Base-by-base conservation (phyloP, 1,284 basidiomycete species). In the Trichosporon faecale region DNA sequence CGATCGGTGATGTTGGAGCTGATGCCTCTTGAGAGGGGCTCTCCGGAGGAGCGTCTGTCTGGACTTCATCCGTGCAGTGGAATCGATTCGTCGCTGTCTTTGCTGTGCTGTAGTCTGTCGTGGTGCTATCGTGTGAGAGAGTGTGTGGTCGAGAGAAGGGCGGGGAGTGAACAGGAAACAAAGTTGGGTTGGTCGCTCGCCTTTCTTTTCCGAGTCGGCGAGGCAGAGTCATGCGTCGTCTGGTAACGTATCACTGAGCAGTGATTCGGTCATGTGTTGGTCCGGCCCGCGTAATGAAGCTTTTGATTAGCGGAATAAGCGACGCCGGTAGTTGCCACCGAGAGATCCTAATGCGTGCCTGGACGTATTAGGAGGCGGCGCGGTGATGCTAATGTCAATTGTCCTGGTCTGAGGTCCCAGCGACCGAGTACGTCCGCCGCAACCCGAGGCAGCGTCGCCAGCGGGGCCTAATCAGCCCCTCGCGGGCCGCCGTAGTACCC, bases 61-160 rank as follows among this genome's bases (percentile, higher is more conserved):
- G 9, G 64, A 29, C 37, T 44, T 66, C 29, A 66, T 27, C 70
- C 66, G 25, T 68, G 68, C 31, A 68, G 65, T 12, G 66, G 21
- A 66, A 49, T 7, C 31, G 67, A 11, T 49, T 12, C 25, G 35
- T 35, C 33, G 37, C n/a, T n/a, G 66, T 40, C 0, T 16, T n/a
- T 8, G 40, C 11, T 25, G 63, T 37, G 63, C 35, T 44, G 6
- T 63, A 3, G 66, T 18, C 63, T 25, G 63, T n/a, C 57, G 57
- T 33, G 57, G 9, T 60, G 55, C 25, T 14, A 11, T 4, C 18
- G 66, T n/a, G 57, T 33, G 57, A 35, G 9, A 5, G 64, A 27
- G 2, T n/a, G 64, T 40, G 37, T 44, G 14, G 64, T 23, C 25
- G 46, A 65, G 40, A 25, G 35, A 40, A 52, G 55, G 9, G 52